phyloP scores from a whole-genome alignment of 495 filamentous ascomycete genomes.

The Penicillium coprophilum region DNA sequence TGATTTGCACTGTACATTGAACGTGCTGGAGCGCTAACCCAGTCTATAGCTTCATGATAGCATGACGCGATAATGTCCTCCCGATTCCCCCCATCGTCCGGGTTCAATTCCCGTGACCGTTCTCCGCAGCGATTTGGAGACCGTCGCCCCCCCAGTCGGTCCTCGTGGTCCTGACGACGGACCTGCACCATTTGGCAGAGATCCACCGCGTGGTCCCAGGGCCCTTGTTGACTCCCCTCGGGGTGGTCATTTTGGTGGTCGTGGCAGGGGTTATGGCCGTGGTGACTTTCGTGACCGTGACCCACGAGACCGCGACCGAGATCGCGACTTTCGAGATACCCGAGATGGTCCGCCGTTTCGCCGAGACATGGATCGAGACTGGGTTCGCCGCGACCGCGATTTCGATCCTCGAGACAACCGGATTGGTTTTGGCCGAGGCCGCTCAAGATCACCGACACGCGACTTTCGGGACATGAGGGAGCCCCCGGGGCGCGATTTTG shows the following conservation, averaged over 20 bases:
- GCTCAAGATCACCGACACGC: conserved; percentile 47
- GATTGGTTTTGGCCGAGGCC: conserved; percentile 44
- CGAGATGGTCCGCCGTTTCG: conserved; percentile 40
- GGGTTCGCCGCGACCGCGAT: conserved; percentile 35
- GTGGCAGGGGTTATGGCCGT: conserved; percentile 51
- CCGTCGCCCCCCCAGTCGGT: conserved; percentile 42
- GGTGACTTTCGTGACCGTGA: conserved; percentile 63
- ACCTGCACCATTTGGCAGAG: conserved; percentile 42
- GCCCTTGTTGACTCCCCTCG: conserved; percentile 64
- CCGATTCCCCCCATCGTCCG: conserved; percentile 47
- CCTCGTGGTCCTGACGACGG: conserved; percentile 45
- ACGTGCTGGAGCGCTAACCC: conserved; percentile 13
- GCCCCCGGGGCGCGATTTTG: conserved; percentile 37
- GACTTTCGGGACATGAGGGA: conserved; percentile 53
- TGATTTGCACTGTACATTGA: conserved; percentile 2
- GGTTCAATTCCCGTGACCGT: conserved; percentile 51
- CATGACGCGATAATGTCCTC: conserved; percentile 52
- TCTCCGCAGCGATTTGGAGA: conserved; percentile 49
- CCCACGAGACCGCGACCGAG: conserved; percentile 41
- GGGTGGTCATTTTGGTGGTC: conserved; percentile 46
- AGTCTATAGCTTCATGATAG: conserved; percentile 26
- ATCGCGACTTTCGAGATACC: conserved; percentile 43
- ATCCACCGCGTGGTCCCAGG: conserved; percentile 70
- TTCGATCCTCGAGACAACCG: conserved; percentile 46
- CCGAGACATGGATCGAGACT: conserved; percentile 46